phyloP scores from a whole-genome alignment of 2,329 filamentous ascomycete genomes.

The Lachnellula arida region DNA sequence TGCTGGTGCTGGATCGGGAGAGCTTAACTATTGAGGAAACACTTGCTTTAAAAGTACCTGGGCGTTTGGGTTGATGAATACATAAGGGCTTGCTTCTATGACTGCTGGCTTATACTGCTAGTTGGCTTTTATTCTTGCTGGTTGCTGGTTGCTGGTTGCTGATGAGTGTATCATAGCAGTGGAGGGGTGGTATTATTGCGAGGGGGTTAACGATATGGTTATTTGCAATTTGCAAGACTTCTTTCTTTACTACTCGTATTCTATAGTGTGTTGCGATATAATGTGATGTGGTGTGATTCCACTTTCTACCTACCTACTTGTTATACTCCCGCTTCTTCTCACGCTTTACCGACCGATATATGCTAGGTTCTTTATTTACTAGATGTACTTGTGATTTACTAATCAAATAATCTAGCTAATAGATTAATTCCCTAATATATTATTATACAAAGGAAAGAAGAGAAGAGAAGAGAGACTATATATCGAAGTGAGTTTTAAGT shows the following conservation, averaged over 20 bases:
- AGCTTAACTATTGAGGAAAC: slow-evolving; percentile 73
- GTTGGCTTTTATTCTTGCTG: background rate
- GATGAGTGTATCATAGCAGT: background rate
- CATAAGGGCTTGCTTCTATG: background rate
- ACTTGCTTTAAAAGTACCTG: background rate
- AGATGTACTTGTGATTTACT: too few species aligned
- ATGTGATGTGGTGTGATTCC: background rate
- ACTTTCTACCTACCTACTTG: background rate
- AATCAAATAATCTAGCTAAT: too few species aligned
- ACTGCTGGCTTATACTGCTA: background rate
- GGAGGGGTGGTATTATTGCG: background rate
- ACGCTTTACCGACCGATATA: background rate
- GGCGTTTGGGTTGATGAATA: background rate
- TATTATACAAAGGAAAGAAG: too few species aligned
- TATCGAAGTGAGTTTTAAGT: too few species aligned
- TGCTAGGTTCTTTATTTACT: background rate
- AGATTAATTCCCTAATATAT: too few species aligned
- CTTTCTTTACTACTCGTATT: too few species aligned
- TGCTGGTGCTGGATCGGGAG: slow-evolving; percentile 67
- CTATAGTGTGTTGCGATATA: too few species aligned
- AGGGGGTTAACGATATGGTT: too few species aligned
- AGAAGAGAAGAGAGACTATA: too few species aligned
- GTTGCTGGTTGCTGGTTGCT: background rate
- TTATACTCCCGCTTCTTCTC: background rate
- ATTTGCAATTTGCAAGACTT: too few species aligned